Conservation (phyloP, 1,284 basidiomycete genomes). For the Kalmanozyma brasiliensis region DNA sequence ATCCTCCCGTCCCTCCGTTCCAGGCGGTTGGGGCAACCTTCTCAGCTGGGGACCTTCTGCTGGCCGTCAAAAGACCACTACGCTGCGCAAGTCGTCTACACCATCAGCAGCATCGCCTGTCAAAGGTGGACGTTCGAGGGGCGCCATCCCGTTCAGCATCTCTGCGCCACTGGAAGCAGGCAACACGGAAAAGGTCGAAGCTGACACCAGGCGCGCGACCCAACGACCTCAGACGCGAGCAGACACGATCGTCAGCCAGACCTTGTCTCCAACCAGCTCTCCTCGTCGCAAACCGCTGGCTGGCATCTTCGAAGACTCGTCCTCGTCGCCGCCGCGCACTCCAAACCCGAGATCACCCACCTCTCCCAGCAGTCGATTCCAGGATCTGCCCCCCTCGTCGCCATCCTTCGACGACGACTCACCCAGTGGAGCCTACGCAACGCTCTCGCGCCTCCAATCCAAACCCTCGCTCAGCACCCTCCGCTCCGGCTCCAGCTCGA, state of each 20-base stretch:
- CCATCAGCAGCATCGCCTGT: slow-evolving; percentile 12
- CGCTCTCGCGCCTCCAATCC: slow-evolving; percentile 34
- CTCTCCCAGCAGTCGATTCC: slow-evolving; percentile 13
- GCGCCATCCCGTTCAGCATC: slow-evolving; percentile 41
- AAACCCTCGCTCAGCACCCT: slow-evolving; percentile 32
- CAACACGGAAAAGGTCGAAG: slow-evolving; percentile 14
- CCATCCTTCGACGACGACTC: slow-evolving; percentile 26
- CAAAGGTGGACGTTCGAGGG: slow-evolving; percentile 16
- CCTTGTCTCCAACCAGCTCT: slow-evolving; percentile 21
- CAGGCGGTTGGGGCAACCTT: slow-evolving; percentile 43
- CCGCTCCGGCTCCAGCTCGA: slow-evolving; percentile 33
- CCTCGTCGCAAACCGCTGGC: slow-evolving; percentile 31
- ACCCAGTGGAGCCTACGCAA: slow-evolving; percentile 40
- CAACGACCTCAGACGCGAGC: slow-evolving; percentile 1
- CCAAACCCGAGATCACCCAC: slow-evolving; percentile 13
- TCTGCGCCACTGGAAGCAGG: slow-evolving; percentile 29
- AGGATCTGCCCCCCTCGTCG: slow-evolving; percentile 16
- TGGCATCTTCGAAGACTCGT: slow-evolving; percentile 35
- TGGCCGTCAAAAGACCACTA: slow-evolving; percentile 16
- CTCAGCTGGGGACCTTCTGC: slow-evolving; percentile 47
- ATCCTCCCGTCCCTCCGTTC: slow-evolving; percentile 21
- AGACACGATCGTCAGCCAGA: slow-evolving; percentile 5
- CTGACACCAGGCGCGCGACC: background rate
- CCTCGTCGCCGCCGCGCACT: slow-evolving; percentile 24
- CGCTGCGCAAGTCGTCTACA: slow-evolving; percentile 25